These are phyloP conservation scores for Hypoxylon sp. DNA, from an alignment of 2,329 filamentous ascomycete genomes.

Conservation along the genomic window DNA sequence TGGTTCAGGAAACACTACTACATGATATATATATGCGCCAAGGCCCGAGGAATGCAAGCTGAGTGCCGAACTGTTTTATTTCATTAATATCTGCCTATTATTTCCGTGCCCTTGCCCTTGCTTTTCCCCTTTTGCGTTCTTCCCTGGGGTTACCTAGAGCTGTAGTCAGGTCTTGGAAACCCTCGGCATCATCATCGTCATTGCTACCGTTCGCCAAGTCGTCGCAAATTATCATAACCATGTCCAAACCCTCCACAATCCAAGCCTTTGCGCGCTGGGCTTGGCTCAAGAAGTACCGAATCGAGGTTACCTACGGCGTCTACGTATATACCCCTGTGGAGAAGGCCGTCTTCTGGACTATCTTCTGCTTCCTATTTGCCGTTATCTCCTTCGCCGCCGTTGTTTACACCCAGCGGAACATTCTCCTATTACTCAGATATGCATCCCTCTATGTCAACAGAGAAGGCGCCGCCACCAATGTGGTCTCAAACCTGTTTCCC, in stretches of 20 bases:
- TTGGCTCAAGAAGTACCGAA: slow-evolving; percentile 83
- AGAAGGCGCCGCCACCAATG: slow-evolving; percentile 6
- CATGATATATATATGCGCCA: slow-evolving; percentile 30
- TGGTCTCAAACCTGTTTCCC: slow-evolving; percentile 25
- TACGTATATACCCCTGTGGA: slow-evolving; percentile 85
- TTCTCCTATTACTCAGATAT: slow-evolving; percentile 66
- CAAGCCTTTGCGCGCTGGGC: slow-evolving; percentile 73
- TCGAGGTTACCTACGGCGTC: slow-evolving; percentile 84
- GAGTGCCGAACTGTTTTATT: slow-evolving; percentile 16
- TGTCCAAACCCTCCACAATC: slow-evolving; percentile 39
- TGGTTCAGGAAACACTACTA: slow-evolving; percentile 9
- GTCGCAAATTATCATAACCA: slow-evolving; percentile 3
- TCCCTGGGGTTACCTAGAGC: slow-evolving; percentile 18
- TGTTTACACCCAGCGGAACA: slow-evolving; percentile 78
- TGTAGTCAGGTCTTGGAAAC: slow-evolving; percentile 23
- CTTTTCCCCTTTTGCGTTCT: slow-evolving; percentile 8
- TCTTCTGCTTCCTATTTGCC: slow-evolving; percentile 78
- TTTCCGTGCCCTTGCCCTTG: slow-evolving; percentile 6
- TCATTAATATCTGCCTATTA: slow-evolving; percentile 21
- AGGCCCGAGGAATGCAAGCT: slow-evolving; percentile 26
- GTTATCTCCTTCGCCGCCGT: slow-evolving; percentile 77
- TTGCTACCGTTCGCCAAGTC: slow-evolving; percentile 13
- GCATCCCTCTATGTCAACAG: slow-evolving; percentile 29
- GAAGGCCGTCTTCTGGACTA: slow-evolving; percentile 83
- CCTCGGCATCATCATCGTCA: slow-evolving; percentile 19